Evolutionary conservation across 495 filamentous ascomycete genomes (phyloP).

Genomic region (Cladorrhinum samala): DNA sequence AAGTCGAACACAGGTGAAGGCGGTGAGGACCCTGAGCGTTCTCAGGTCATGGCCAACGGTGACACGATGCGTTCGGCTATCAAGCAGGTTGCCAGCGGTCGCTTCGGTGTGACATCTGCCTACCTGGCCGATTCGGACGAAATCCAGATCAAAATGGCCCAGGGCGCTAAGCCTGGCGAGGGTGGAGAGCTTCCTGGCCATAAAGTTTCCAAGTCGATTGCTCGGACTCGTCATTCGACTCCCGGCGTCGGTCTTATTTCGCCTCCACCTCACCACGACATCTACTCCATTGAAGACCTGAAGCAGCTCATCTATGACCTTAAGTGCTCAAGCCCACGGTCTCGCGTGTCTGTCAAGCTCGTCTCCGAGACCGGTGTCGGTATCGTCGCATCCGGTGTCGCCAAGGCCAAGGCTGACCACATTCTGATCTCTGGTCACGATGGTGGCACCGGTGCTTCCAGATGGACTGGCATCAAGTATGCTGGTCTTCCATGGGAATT

Average conservation of each 20-base stretch:
- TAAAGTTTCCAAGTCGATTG: slow-evolving; percentile 96
- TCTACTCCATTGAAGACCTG: slow-evolving; percentile 97
- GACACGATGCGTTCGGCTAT: slow-evolving; percentile 99
- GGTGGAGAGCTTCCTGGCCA: slow-evolving; percentile 97
- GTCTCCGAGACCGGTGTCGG: slow-evolving; percentile 98
- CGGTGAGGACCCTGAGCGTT: slow-evolving; percentile 94
- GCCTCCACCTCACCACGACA: slow-evolving; percentile 98
- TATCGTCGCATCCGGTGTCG: slow-evolving; percentile 97
- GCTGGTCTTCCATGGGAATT: slow-evolving; percentile 97
- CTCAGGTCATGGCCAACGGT: slow-evolving; percentile 78
- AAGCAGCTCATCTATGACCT: slow-evolving; percentile 99
- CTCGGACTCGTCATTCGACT: slow-evolving; percentile 94
- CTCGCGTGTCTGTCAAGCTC: slow-evolving; percentile 96
- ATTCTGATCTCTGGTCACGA: slow-evolving; percentile 98
- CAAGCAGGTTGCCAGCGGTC: slow-evolving; percentile 96
- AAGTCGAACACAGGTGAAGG: slow-evolving; percentile 99
- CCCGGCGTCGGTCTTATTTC: slow-evolving; percentile 97
- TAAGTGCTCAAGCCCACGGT: slow-evolving; percentile 93
- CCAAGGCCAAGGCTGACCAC: slow-evolving; percentile 97
- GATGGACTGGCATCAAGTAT: slow-evolving; percentile 99
- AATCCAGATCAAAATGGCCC: slow-evolving; percentile 99
- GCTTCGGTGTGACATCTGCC: slow-evolving; percentile 96
- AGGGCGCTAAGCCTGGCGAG: slow-evolving; percentile 97
- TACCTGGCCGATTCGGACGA: slow-evolving; percentile 99
- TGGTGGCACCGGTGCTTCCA: slow-evolving; percentile 93